Evolutionary conservation across 306 rosid species (phyloP).

Genomic region (Gastrolobium bilobum): DNA sequence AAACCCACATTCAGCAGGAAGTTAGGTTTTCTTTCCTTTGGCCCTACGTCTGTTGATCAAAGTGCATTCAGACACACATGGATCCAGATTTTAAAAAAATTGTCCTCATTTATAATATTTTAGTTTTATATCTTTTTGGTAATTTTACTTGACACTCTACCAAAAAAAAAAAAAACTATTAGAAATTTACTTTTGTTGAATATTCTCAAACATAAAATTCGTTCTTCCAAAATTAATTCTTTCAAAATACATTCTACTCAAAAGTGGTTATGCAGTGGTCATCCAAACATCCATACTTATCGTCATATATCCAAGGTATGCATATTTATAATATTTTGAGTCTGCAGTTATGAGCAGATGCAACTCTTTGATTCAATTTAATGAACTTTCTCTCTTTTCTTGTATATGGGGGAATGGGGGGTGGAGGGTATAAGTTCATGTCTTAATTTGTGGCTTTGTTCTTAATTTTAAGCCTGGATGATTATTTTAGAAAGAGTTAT

Average conservation of each 20-base stretch:
- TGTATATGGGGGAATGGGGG: background rate
- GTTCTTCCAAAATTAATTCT: background rate
- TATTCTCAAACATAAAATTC: slow-evolving; percentile 19
- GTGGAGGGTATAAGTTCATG: background rate
- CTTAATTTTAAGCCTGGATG: slow-evolving; percentile 29
- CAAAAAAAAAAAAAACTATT: background rate
- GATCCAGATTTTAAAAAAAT: slow-evolving; percentile 15
- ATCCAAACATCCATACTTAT: slow-evolving; percentile 18
- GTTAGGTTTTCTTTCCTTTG: background rate
- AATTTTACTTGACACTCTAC: slow-evolving; percentile 3
- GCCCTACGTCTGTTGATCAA: slow-evolving; percentile 11
- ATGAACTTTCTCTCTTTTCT: background rate
- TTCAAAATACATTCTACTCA: background rate
- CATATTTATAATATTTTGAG: slow-evolving; percentile 13
- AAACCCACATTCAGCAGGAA: slow-evolving; percentile 10
- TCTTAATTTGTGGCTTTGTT: background rate
- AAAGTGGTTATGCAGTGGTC: background rate
- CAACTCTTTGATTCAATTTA: background rate
- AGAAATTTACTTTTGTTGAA: slow-evolving; percentile 13
- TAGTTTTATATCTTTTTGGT: slow-evolving; percentile 32
- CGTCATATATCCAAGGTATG: background rate
- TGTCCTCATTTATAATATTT: slow-evolving; percentile 13
- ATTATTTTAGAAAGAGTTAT: background rate
- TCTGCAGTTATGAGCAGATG: slow-evolving; percentile 22
- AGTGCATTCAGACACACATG: slow-evolving; percentile 1